Evolutionary conservation across 2,329 filamentous ascomycete species (phyloP), one percentile per base, ranked within the genome.

Genomic region (Cladophialophora bantiana): DNA sequence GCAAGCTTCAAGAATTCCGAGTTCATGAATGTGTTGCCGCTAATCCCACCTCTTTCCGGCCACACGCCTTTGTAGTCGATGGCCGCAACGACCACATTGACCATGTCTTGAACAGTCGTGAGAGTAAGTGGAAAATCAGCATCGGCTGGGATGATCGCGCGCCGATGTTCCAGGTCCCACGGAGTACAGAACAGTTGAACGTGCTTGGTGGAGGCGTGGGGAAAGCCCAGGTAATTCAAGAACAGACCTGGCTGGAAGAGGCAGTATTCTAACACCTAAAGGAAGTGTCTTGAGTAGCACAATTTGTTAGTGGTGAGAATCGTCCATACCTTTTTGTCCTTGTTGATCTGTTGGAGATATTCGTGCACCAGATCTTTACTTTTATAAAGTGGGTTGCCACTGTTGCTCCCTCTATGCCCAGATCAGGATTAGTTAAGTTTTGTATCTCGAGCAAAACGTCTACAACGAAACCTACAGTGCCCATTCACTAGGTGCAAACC

Each of bases 231-330:
- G 75, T 88, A 88, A 73, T 88, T 80, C 31, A 84, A 71, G 71
- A 87, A 86, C 1, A 86, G 70, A 0, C 84, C 85, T 0, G 83
- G 83, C 42, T 87, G 84, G 70, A 88, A 87, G 0, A 87, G 76
- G 0, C 77, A 82, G 73, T 88, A 88, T 66, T 88, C 84, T 5
- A 88, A 76, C 3, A 85, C 77, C 83, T 86, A 50, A 1, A 7
- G 3, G 6, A 9, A 42, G 2, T 42, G 12, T 12, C 40, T 42
- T 12, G 12, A 12, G n/a, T 42, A 42, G 2, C 10, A 42, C 10
- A 12, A 2, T n/a, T 42, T 12, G 40, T 42, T 42, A n/a, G 40
- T 42, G 40, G 40, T 42, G 40, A 12, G 40, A 4, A 42, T 42
- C 2, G 2, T 52, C 34, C 38, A 48, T 61, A 82, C 82, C 59